Base-by-base conservation (phyloP, 2,329 filamentous ascomycete genomes). In the Nigrospora osmanthi region DNA sequence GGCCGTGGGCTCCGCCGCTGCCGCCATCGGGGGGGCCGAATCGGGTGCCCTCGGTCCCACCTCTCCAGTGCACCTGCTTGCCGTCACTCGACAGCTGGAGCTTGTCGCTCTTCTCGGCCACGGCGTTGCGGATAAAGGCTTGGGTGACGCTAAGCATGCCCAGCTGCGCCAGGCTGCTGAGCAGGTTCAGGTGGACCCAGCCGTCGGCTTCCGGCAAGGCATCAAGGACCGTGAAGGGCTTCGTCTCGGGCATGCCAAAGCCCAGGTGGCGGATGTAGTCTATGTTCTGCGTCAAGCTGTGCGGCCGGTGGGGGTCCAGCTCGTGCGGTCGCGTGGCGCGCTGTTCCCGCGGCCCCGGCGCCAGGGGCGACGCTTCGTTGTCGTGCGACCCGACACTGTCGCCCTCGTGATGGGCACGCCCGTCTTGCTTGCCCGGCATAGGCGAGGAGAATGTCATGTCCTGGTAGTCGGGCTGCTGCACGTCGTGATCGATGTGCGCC, bases 121-220 rank as follows among this genome's bases (percentile, higher is more conserved):
- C 72, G 0, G 89, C 85, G 33, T 78, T 77, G 47, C 85, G 81
- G 35, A 93, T 81, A 54, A 91, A 91, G 28, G 84, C 80, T 0
- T 83, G 75, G 0, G 88, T 89, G 1, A 94, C 87, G 47, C 89
- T 90, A 53, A 93, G 75, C 0, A 89, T 91, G 55, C 93, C 88
- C 15, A 94, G 68, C 63, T 94, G 88, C 0, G 89, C 88, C 70
- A 94, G 76, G 56, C 85, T 89, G 58, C 83, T 82, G 2, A 94
- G 71, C 1, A 94, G 66, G 53, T 93, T 93, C 7, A 93, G 67
- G 54, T 90, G 91, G 0, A 91, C 80, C 87, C 87, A 93, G 5
- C 86, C 86, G 23, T 89, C 81, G 0, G 72, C 71, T 44, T 84
- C 81, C 0, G 81, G 73, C 13, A 75, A 72, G 11, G 80, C 76